A percentile compares a stretch with the other conserved stretches of the same genome.
Evolutionary conservation across 2,329 filamentous ascomycete genomes (phyloP).

Genomic region (Incumbomyces delicatus): DNA sequence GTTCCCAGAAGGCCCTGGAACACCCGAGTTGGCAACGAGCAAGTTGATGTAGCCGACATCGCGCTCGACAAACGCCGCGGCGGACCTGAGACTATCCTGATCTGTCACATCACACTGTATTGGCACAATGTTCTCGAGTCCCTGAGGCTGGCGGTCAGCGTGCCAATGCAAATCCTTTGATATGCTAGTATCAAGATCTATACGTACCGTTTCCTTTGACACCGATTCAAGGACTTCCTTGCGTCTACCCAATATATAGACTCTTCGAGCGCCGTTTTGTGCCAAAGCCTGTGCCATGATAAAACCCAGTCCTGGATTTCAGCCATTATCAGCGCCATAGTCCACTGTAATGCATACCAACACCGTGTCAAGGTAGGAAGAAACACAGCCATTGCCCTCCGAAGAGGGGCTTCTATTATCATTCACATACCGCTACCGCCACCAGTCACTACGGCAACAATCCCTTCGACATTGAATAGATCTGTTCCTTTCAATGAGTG

Average conservation of each 20-base stretch:
- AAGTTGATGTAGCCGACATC: constrained; percentile 22
- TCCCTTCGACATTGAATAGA: constrained; percentile 4
- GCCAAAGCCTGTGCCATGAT: constrained; percentile 34
- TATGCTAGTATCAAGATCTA: too few species aligned
- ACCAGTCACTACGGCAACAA: constrained; percentile 11
- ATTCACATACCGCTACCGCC: too few species aligned
- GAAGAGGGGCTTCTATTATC: too few species aligned
- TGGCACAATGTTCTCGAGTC: constrained; percentile 31
- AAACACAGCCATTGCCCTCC: too few species aligned
- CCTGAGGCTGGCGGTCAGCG: too few species aligned
- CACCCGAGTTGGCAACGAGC: constrained; percentile 8
- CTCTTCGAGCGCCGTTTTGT: constrained; percentile 40
- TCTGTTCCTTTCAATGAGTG: constrained; percentile 6
- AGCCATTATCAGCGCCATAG: too few species aligned
- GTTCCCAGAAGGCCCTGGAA: not conserved
- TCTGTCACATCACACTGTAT: constrained; percentile 35
- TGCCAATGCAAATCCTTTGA: too few species aligned
- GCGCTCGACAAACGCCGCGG: constrained; percentile 27
- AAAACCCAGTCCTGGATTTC: too few species aligned
- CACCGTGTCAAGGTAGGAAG: too few species aligned
- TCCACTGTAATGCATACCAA: too few species aligned
- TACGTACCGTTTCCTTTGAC: constrained; percentile 25
- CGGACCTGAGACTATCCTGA: constrained; percentile 20
- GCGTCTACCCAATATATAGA: constrained; percentile 44
- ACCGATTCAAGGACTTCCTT: constrained; percentile 33